Evolutionary conservation across 345 rosid species (phyloP), one percentile per base, ranked within the genome.

Genomic region (Eucalyptus tenuipes): DNA sequence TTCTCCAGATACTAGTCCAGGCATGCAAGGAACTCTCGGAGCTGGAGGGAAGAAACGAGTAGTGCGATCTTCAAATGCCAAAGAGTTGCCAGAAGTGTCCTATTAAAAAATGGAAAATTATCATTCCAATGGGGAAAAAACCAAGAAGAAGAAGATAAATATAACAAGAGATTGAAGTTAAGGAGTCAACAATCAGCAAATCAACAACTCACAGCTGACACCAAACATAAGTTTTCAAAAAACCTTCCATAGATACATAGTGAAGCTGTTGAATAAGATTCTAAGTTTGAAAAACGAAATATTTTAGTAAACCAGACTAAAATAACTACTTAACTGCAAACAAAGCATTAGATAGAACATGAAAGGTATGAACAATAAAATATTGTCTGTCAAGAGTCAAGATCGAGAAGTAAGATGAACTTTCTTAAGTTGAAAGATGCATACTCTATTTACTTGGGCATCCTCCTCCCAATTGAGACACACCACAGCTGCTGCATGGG

Each of bases 381-480:
- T 12, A 61, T 6, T 61, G 68, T 29, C 68, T 13, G 31, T 61
- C 4, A 27, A 61, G 68, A 13, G n/a, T 61, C 68, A 61, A 61
- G 17, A 61, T 61, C 17, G 0, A 61, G 68, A 61, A 61, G 8
- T 61, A 5, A 12, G 15, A 61, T 61, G 4, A 61, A 29, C 8
- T 61, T 61, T 61, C 7, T 57, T 5, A 61, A 61, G 33, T 61
- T 61, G 68, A 61, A 61, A 61, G 68, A 61, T 61, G 68, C 94
- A 87, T 92, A 96, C 97, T 47, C 61, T 91, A 49, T 87, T 88
- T 57, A 90, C 82, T 57, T 94, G 93, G 85, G 94, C 93, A 55
- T 97, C 97, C 92, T 95, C 97, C 94, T 94, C 99, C 98, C 99
- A 96, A 89, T 95, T 93, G 91, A 97, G 99, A 92, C 96, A 96